A percentile compares a stretch with the other conserved stretches of the same genome.
Evolutionary conservation across 306 rosid genomes (phyloP).

Genomic region (Citrullus mucosospermus): DNA sequence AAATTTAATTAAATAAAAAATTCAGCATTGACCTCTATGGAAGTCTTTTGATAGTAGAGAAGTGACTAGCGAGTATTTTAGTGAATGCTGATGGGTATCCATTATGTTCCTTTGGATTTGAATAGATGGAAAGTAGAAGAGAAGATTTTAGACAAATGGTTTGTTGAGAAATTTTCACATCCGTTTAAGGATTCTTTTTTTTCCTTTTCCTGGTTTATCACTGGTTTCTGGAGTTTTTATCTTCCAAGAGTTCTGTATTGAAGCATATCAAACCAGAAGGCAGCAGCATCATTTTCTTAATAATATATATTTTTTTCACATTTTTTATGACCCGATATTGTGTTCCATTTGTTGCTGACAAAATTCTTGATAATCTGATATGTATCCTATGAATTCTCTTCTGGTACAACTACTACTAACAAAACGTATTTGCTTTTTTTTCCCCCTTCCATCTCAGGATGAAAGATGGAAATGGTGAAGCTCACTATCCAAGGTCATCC

Average conservation of each 20-base stretch:
- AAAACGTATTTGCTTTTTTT: not conserved
- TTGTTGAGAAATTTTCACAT: not conserved
- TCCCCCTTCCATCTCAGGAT: conserved; percentile 23
- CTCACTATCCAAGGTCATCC: conserved; percentile 48
- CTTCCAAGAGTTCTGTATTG: not conserved
- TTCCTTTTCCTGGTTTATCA: not conserved
- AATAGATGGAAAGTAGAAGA: not conserved
- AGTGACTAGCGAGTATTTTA: not conserved
- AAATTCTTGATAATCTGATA: not conserved
- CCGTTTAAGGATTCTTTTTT: not conserved
- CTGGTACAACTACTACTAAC: not conserved
- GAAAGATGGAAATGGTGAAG: conserved; percentile 43
- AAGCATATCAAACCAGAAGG: not conserved
- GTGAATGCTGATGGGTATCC: not conserved
- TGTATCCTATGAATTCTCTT: not conserved
- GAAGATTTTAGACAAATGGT: not conserved
- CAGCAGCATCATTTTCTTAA: not conserved
- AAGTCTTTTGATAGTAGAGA: not conserved
- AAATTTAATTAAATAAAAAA: too few relatives aligned
- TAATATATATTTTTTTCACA: too few relatives aligned
- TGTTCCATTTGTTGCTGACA: not conserved
- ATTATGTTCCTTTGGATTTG: not conserved
- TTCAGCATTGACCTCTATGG: not conserved
- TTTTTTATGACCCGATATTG: not conserved
- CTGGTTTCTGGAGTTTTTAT: not conserved